phyloP scores from a whole-genome alignment of 768 basidiomycete species.

The Rickenella mellea region DNA sequence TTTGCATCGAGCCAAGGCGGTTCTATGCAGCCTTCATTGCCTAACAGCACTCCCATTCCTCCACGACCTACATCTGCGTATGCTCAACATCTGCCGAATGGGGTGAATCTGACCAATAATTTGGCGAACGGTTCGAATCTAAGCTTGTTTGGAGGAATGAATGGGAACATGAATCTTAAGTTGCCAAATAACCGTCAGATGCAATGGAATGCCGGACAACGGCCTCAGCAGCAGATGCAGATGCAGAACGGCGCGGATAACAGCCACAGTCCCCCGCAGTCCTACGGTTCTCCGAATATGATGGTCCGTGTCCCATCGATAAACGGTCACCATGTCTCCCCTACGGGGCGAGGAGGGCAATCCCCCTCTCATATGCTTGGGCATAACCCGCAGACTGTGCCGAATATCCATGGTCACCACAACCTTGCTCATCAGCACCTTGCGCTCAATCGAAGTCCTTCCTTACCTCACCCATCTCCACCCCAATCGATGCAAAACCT shows the following conservation, averaged over 20 bases:
- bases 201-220: slow-evolving; percentile 25
- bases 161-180: slow-evolving; percentile 24
- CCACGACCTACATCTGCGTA: slow-evolving; percentile 26
- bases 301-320: slow-evolving; percentile 32
- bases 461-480: slow-evolving; percentile 35
- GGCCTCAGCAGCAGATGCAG: slow-evolving; percentile 16
- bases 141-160: slow-evolving; percentile 17
- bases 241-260: slow-evolving; percentile 25
- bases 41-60: slow-evolving; percentile 13
- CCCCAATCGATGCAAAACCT: slow-evolving; percentile 40
- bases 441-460: slow-evolving; percentile 40
- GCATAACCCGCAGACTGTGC: slow-evolving; percentile 17
- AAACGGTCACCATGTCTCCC: slow-evolving; percentile 10
- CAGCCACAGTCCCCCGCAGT: slow-evolving; percentile 25
- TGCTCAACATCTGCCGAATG: slow-evolving; percentile 27
- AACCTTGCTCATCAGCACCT: slow-evolving; percentile 31
- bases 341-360: slow-evolving; percentile 9
- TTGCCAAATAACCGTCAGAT: slow-evolving; percentile 26
- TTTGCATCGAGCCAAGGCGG: slow-evolving; percentile 37
- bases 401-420: slow-evolving; percentile 22
- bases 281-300: slow-evolving; percentile 41
- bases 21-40: slow-evolving; percentile 21
- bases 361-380: slow-evolving; percentile 18
- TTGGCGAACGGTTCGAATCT: slow-evolving; percentile 23
- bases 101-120: slow-evolving; percentile 32